Conservation (phyloP, 2,329 filamentous ascomycete genomes). For the Dothideomycetidae sp. region DNA sequence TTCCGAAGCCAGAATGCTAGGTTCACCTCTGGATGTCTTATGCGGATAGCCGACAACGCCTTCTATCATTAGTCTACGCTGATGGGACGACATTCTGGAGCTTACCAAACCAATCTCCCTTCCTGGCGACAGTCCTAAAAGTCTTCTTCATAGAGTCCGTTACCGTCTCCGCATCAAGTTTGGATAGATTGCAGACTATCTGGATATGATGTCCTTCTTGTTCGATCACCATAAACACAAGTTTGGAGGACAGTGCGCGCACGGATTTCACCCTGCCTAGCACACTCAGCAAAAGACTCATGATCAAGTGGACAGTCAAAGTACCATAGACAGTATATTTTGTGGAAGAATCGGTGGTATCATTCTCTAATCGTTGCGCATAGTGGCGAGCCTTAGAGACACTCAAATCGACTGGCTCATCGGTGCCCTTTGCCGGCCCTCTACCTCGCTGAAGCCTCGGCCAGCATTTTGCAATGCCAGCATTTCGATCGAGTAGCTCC, state of each 20-base stretch:
- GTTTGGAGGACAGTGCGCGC: constrained; percentile 57
- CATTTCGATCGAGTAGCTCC: constrained; percentile 3
- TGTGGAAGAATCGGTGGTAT: neutral
- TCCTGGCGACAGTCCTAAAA: constrained; percentile 52
- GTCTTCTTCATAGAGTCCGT: constrained; percentile 38
- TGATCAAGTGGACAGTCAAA: neutral
- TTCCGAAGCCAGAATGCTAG: constrained; percentile 54
- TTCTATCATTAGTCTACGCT: no score
- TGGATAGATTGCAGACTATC: constrained; percentile 55
- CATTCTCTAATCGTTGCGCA: neutral
- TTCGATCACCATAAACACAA: constrained; percentile 71
- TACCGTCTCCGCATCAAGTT: constrained; percentile 27
- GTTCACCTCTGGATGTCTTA: constrained; percentile 50
- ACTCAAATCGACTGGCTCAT: neutral
- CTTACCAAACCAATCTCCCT: constrained; percentile 76
- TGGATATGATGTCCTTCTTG: constrained; percentile 62
- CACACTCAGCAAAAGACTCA: constrained; percentile 1
- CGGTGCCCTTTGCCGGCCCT: neutral
- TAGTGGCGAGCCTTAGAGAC: neutral
- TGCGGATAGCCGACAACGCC: constrained; percentile 8
- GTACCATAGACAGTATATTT: neutral
- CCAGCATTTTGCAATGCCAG: neutral
- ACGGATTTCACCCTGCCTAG: constrained; percentile 60
- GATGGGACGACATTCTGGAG: constrained; percentile 13
- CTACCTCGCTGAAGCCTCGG: neutral